Base-by-base conservation (phyloP, 2,329 filamentous ascomycete genomes). In the Neopestalotiopsis sp. region DNA sequence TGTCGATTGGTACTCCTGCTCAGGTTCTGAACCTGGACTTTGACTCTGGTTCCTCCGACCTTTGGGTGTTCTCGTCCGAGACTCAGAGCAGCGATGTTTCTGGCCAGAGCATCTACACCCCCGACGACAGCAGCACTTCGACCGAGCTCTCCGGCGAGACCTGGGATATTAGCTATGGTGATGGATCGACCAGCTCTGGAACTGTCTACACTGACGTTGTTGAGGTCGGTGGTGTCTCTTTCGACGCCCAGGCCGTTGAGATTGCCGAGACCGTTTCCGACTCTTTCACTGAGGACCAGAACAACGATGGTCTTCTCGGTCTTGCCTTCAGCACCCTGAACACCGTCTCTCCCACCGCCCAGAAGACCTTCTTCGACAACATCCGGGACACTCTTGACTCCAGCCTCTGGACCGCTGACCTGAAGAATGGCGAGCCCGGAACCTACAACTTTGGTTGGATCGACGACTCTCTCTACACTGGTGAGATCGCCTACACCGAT, bases 291-390 rank as follows among this genome's bases (percentile, higher is more conserved):
- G 73, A 65, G 38, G 76, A 79, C 69, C 67, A 73, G 28, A 73
- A 74, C 69, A 76, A 73, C 68, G 77, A 79, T 32, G 79, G 78
- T 34, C 74, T 81, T 3, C 71, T 81, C 20, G 79, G 79, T 4
- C 73, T 81, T 4, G 79, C 76, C 14, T 79, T 81, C 73, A 78
- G 76, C 69, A 77, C 63, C 68, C 70, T 80, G 65, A 80, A 80
- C 75, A 79, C 78, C 17, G 77, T 78, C 32, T 28, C 68, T 30
- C 74, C 77, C 40, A 67, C 24, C 1, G 20, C 63, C n/a, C 71
- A 78, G 68, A 78, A 76, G 69, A 80, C 78, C 3, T 80, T 77
- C 69, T 78, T 81, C 69, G 78, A 81, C 70, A 79, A 76, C 70
- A 68, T 77, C 38, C 69, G 71, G 63, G 59, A 65, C 64, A 70